These are phyloP conservation scores for Crepidotus variabilis DNA, from an alignment of 768 basidiomycete genomes.

Conservation along the genomic window DNA sequence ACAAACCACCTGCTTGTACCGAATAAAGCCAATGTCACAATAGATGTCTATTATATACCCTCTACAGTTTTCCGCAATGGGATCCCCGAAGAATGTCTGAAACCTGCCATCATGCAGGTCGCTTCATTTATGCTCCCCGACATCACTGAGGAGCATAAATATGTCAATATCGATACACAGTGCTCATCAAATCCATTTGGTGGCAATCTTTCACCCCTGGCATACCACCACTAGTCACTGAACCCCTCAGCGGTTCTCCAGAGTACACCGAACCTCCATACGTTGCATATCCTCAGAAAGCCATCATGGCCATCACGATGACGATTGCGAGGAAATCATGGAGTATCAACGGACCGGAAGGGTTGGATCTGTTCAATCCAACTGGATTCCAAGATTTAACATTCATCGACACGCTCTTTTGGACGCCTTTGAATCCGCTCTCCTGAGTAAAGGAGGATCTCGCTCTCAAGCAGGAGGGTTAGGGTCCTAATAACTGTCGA, in stretches of 20 bases:
- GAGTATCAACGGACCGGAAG: neutral
- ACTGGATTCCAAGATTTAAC: too few species aligned
- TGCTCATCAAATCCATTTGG: neutral
- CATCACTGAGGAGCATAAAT: neutral
- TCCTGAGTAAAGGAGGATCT: too few species aligned
- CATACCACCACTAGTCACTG: too few species aligned
- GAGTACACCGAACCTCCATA: neutral
- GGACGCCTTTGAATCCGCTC: neutral
- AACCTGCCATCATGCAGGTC: neutral
- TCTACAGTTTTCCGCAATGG: neutral
- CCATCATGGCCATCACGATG: neutral
- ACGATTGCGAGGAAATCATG: neutral
- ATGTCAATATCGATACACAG: neutral
- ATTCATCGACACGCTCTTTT: neutral
- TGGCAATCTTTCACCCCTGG: neutral
- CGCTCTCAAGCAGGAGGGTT: neutral
- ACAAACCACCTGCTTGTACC: neutral
- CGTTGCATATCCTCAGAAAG: neutral
- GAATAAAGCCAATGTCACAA: neutral
- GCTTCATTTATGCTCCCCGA: neutral
- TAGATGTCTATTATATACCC: neutral
- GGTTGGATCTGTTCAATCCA: neutral
- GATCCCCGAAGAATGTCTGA: too few species aligned
- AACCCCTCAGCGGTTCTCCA: too few species aligned
- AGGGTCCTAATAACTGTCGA: neutral